Evolutionary conservation across 2,329 filamentous ascomycete species (phyloP).

Genomic region (Zasmidium angulare): DNA sequence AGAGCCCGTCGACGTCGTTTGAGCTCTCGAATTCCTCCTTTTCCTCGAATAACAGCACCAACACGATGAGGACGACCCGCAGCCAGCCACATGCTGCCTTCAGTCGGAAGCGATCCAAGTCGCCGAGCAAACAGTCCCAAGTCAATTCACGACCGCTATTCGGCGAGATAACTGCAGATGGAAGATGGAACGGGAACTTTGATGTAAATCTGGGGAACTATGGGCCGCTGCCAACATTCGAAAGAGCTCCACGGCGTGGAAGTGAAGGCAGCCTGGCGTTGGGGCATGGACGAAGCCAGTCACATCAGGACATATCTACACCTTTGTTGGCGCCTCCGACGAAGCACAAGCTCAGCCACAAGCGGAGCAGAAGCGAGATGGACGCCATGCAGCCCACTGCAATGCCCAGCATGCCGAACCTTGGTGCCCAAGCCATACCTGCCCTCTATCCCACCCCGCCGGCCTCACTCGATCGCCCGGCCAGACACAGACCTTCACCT

Average conservation of each 20-base stretch:
- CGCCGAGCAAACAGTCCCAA: constrained; percentile 21
- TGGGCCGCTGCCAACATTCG: constrained; percentile 27
- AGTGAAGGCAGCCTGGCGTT: constrained; percentile 68
- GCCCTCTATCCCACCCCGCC: constrained; percentile 27
- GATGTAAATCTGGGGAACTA: constrained; percentile 27
- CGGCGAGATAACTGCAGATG: constrained; percentile 68
- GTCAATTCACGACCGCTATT: constrained; percentile 60
- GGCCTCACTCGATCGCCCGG: constrained; percentile 20
- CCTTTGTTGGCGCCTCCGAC: constrained; percentile 19
- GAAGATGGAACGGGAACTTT: constrained; percentile 48
- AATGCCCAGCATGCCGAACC: constrained; percentile 31
- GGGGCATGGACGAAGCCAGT: constrained; percentile 55
- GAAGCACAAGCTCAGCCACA: constrained; percentile 29
- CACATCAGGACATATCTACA: constrained; percentile 42
- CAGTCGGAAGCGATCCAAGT: constrained; percentile 23
- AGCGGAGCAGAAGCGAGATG: constrained; percentile 36
- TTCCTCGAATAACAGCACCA: constrained; percentile 26
- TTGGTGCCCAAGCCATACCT: constrained; percentile 20
- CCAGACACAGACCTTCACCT: constrained; percentile 17
- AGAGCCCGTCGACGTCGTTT: constrained; percentile 29
- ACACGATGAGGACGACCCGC: constrained; percentile 20
- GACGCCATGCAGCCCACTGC: constrained; percentile 23
- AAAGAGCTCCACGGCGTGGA: constrained; percentile 52
- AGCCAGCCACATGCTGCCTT: constrained; percentile 31
- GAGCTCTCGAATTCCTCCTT: constrained; percentile 28